These are phyloP conservation scores for Vinca major DNA, from an alignment of 305 asterid species.

Conservation along the genomic window DNA sequence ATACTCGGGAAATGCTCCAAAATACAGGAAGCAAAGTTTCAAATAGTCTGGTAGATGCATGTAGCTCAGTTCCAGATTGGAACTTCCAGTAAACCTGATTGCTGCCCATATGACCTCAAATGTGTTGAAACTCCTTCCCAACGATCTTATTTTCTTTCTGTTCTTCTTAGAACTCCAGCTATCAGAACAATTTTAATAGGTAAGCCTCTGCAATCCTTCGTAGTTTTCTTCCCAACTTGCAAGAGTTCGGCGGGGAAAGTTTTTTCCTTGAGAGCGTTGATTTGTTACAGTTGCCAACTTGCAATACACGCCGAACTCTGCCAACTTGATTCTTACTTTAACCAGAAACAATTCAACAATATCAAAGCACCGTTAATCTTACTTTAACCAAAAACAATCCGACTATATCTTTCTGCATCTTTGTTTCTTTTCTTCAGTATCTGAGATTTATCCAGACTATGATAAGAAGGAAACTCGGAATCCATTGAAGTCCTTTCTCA, in stretches of 20 bases:
- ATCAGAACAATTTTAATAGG: constrained; percentile 14
- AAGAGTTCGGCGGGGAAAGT: not conserved
- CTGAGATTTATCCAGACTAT: no score
- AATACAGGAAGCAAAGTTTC: constrained; percentile 9
- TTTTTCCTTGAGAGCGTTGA: constrained; percentile 4
- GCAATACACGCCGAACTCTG: not conserved
- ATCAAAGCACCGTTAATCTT: not conserved
- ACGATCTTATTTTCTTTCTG: not conserved
- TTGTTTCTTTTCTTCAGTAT: not conserved
- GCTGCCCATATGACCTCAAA: not conserved
- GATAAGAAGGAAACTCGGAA: not conserved
- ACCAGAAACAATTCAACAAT: no score
- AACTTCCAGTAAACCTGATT: no score
- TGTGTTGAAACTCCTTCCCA: not conserved
- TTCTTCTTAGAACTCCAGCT: constrained; percentile 11
- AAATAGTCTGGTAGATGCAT: constrained; percentile 1
- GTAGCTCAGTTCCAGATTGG: constrained; percentile 13
- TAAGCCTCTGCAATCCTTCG: constrained; percentile 13
- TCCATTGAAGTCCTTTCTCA: not conserved
- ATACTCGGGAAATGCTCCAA: constrained; percentile 4
- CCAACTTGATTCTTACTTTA: no score
- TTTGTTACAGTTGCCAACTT: constrained; percentile 5
- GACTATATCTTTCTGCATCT: no score
- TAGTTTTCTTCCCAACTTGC: constrained; percentile 7
- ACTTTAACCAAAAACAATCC: not conserved